These are phyloP conservation scores for Parachaetomium inaequale DNA, from an alignment of 495 filamentous ascomycete species.

Conservation along the genomic window DNA sequence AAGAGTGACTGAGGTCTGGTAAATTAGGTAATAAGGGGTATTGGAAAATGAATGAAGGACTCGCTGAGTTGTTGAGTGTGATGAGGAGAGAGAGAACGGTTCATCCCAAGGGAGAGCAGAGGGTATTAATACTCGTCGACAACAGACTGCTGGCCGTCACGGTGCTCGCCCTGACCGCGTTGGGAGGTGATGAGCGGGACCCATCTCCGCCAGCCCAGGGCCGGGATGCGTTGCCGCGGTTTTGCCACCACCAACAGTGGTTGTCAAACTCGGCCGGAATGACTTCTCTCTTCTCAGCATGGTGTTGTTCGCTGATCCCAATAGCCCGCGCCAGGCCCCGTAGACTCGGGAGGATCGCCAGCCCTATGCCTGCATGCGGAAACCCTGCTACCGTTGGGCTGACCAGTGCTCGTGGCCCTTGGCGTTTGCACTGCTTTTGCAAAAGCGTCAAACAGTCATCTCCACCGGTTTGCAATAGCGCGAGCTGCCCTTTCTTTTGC, in stretches of 20 bases:
- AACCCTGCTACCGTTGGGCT: not conserved
- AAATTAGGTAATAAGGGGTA: slow-evolving; percentile 1
- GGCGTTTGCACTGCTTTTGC: not conserved
- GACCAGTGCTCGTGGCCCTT: not conserved
- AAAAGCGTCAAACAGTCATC: not conserved
- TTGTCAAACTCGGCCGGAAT: not conserved
- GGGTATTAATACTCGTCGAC: slow-evolving; percentile 4
- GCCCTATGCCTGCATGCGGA: slow-evolving; percentile 6
- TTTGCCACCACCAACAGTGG: not conserved
- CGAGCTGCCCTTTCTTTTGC: not conserved
- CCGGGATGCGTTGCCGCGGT: not conserved
- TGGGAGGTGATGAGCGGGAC: not conserved
- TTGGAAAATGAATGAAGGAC: not conserved
- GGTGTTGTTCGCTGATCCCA: slow-evolving; percentile 19
- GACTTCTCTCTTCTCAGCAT: not conserved
- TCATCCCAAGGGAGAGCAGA: not conserved
- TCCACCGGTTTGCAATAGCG: not conserved
- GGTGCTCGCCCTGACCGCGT: not conserved
- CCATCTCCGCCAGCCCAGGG: not conserved
- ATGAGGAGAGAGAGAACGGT: not conserved
- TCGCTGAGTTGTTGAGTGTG: slow-evolving; percentile 1
- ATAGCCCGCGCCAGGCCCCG: slow-evolving; percentile 10
- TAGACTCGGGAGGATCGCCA: slow-evolving; percentile 6
- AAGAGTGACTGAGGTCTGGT: slow-evolving; percentile 18
- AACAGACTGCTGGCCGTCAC: not conserved